phyloP scores from a whole-genome alignment of 345 rosid species.

The Pistacia atlantica region DNA sequence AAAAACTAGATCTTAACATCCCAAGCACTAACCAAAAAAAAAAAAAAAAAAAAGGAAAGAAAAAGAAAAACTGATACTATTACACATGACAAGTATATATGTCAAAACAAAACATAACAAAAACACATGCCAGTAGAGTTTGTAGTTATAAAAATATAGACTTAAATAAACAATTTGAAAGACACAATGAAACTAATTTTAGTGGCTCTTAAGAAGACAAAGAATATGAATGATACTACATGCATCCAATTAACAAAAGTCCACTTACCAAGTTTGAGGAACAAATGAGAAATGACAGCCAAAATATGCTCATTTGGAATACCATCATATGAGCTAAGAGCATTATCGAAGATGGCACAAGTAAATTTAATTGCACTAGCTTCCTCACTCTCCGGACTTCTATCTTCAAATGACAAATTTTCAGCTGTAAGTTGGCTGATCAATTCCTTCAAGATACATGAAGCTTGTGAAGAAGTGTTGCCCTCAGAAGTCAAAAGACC shows the following conservation, averaged over 20 bases:
- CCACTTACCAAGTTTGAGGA: constrained; percentile 72
- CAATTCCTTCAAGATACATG: constrained; percentile 61
- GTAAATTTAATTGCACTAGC: constrained; percentile 43
- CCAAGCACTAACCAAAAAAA: no score
- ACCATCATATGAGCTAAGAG: constrained; percentile 43
- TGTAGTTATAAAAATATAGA: neutral
- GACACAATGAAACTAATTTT: no score
- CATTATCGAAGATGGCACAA: constrained; percentile 60
- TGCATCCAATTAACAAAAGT: constrained; percentile 15
- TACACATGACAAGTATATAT: no score
- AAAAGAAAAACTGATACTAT: no score
- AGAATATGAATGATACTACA: neutral
- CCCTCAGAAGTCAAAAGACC: constrained; percentile 67
- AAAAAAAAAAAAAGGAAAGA: no score
- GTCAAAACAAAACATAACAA: neutral
- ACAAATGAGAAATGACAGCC: constrained; percentile 52
- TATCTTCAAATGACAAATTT: constrained; percentile 38
- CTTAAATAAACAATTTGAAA: neutral
- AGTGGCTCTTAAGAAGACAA: neutral
- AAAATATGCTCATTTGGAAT: constrained; percentile 63
- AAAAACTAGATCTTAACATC: no score
- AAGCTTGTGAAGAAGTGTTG: constrained; percentile 58
- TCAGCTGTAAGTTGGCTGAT: constrained; percentile 41
- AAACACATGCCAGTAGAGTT: neutral
- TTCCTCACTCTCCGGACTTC: constrained; percentile 41